Base-by-base conservation (phyloP, 352 stramenopile genomes). In the Phytophthora megakarya region DNA sequence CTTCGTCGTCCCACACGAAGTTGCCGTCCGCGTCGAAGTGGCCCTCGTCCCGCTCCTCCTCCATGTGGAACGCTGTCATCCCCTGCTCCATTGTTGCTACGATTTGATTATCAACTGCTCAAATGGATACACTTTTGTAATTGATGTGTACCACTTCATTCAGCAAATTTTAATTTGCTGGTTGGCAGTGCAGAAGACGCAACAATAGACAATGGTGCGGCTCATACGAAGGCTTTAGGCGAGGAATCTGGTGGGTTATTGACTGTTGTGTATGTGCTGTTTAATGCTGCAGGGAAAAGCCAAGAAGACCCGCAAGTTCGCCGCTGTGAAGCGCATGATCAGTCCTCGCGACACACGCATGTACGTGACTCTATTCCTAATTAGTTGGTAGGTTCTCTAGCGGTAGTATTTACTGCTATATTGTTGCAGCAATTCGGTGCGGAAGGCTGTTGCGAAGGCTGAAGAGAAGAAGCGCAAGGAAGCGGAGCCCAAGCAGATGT, bases 301-400 rank as follows among this genome's bases (percentile, higher is more conserved):
- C 56, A 99, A 99, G 84, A 99, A 99, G 75, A 99, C 95, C 23
- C 88, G 97, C 66, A 98, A 99, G 67, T 99, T 98, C 75, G 98
- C 97, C 40, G 86, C 97, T 43, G 89, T 98, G 35, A 99, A 99
- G 86, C 98, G 97, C 69, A 97, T 99, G 58, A 98, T 99, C 58
- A 98, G 90, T 70, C 95, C 96, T 42, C 99, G 98, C 75, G 97
- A 99, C 78, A 93, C 89, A 57, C 90, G 97, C 48, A 96, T 99
- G 68, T 98, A 96, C 69, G 91, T 48, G 23, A 49, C 43, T 50
- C 15, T 60, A 42, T 44, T 40, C n/a, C 18, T 48, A 6, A n/a
- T 25, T 28, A n/a, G 40, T 30, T 26, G 47, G 15, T 6, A 13
- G 23, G 44, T 23, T 48, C 28, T 47, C 7, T 59, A 8, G 57